Percentiles rank a stretch among this genome's conserved stretches.
These are phyloP conservation scores for Fusarium sp. DNA, from an alignment of 2,329 filamentous ascomycete genomes.

Conservation along the genomic window DNA sequence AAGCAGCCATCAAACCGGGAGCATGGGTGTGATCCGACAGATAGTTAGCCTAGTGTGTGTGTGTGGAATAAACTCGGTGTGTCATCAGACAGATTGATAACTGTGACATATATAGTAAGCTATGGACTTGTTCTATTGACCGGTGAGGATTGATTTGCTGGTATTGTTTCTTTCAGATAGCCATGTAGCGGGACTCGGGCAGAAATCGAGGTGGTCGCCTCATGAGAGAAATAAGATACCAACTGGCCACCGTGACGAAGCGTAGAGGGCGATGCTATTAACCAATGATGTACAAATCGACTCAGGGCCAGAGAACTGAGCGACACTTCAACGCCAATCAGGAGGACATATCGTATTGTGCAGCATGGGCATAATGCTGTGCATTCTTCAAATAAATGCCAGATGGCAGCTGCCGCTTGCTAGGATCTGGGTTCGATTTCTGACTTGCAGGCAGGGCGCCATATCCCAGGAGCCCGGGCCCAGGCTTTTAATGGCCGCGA, in stretches of 20 bases:
- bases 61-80: conserved; percentile 26
- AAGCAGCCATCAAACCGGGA: conserved; percentile 4
- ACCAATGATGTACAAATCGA: background rate
- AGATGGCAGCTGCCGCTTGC: conserved; percentile 19
- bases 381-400: conserved; percentile 13
- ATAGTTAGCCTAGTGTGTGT: background rate
- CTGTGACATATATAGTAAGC: conserved; percentile 11
- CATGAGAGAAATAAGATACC: background rate
- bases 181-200: conserved; percentile 10
- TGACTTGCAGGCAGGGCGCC: conserved; percentile 15
- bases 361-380: conserved; percentile 8
- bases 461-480: conserved; percentile 31
- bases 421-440: conserved; percentile 17
- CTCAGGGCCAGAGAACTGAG: background rate
- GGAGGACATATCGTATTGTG: conserved; percentile 10
- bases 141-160: conserved; percentile 1
- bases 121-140: conserved; percentile 1
- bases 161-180: conserved; percentile 7
- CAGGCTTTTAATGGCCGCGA: background rate
- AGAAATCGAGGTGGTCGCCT: background rate
- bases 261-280: background rate
- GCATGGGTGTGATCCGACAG: conserved; percentile 8
- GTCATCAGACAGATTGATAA: conserved; percentile 17
- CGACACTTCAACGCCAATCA: conserved; percentile 1
- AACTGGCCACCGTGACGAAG: background rate